Evolutionary conservation across 2,329 filamentous ascomycete species (phyloP).

Genomic region (Aaosphaeria arxii): DNA sequence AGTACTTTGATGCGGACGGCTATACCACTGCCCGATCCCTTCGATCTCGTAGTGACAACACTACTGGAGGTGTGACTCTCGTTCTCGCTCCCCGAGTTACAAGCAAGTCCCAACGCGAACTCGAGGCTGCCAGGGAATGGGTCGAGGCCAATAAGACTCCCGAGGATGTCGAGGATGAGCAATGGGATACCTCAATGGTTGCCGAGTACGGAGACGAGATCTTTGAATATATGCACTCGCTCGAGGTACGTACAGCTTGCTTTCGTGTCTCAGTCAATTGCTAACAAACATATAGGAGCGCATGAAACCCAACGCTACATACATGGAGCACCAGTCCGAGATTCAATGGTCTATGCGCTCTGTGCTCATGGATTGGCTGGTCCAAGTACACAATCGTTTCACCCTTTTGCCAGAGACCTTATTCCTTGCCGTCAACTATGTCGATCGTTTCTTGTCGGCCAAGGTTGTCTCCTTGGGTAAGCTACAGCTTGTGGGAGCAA

Average conservation of each 20-base stretch:
- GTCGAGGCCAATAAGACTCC: constrained; percentile 64
- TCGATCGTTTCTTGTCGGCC: constrained; percentile 90
- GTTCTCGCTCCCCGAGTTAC: constrained; percentile 73
- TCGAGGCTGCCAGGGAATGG: constrained; percentile 63
- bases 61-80: constrained; percentile 61
- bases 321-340: constrained; percentile 97
- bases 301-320: constrained; percentile 84
- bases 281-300: constrained; percentile 50
- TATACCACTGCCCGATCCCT: constrained; percentile 76
- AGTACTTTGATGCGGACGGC: constrained; percentile 68
- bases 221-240: constrained; percentile 82
- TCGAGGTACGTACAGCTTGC: constrained; percentile 62
- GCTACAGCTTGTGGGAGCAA: constrained; percentile 92
- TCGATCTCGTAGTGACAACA: constrained; percentile 71
- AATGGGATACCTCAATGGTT: constrained; percentile 95
- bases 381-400: constrained; percentile 94
- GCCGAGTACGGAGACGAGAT: constrained; percentile 96
- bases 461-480: constrained; percentile 96
- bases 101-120: constrained; percentile 66
- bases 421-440: constrained; percentile 93
- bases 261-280: not conserved
- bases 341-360: constrained; percentile 99
- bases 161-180: constrained; percentile 83
- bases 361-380: constrained; percentile 95
- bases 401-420: constrained; percentile 88